Conservation (phyloP, 2,329 filamentous ascomycete species). For the Venturia carpophila region DNA sequence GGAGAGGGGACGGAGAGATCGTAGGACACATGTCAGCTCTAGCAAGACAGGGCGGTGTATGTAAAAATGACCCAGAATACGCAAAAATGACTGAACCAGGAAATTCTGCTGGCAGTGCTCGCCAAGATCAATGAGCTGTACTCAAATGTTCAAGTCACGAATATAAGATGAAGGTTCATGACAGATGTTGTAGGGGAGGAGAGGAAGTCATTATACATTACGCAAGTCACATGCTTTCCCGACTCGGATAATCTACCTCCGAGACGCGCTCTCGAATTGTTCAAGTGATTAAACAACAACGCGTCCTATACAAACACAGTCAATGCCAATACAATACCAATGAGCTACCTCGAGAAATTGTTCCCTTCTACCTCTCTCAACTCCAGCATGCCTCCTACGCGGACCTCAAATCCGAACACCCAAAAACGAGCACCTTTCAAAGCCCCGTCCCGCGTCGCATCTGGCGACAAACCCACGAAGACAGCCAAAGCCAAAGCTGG, state of each 20-base stretch:
- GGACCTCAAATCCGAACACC: slow-evolving; percentile 4
- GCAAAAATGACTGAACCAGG: too few species aligned
- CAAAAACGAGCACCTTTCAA: slow-evolving; percentile 16
- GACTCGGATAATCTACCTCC: not conserved
- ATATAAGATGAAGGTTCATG: too few species aligned
- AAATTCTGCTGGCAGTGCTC: too few species aligned
- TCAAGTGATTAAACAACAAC: not conserved
- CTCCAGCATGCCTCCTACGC: slow-evolving; percentile 4
- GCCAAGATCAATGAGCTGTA: too few species aligned
- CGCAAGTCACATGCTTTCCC: not conserved
- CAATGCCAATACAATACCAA: not conserved
- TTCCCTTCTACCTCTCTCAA: slow-evolving; percentile 11
- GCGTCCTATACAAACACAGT: not conserved
- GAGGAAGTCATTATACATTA: not conserved
- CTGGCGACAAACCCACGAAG: not conserved
- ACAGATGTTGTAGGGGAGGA: too few species aligned
- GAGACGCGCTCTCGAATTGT: not conserved
- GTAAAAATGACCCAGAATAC: too few species aligned
- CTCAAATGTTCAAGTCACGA: too few species aligned
- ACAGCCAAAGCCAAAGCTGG: not conserved
- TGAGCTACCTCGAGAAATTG: slow-evolving; percentile 10
- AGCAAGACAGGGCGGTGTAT: too few species aligned
- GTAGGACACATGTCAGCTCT: too few species aligned
- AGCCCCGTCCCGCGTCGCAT: slow-evolving; percentile 13
- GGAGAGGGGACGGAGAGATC: too few species aligned